Conservation (phyloP, 2,329 filamentous ascomycete genomes). For the Ceratocystis cacaofunesta region DNA sequence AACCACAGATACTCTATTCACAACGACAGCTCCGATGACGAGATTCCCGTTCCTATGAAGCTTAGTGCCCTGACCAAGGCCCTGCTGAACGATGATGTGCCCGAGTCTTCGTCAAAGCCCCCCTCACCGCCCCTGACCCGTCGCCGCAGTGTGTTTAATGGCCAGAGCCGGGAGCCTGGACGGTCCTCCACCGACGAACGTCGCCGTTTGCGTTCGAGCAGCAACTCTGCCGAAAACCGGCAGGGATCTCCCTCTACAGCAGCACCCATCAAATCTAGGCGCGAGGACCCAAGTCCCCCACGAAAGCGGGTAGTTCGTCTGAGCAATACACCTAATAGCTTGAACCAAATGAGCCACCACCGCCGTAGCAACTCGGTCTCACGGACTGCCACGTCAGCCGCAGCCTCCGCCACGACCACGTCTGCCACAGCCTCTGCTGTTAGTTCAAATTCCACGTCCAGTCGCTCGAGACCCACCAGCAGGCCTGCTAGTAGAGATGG, state of each 20-base stretch:
- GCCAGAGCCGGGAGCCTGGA: slow-evolving; percentile 4
- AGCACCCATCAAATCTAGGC: slow-evolving; percentile 30
- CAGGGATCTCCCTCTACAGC: slow-evolving; percentile 25
- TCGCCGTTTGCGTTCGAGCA: slow-evolving; percentile 34
- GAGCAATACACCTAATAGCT: slow-evolving; percentile 35
- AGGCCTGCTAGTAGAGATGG: slow-evolving; percentile 30
- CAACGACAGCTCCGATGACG: slow-evolving; percentile 87
- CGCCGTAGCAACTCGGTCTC: slow-evolving; percentile 39
- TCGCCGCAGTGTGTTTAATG: slow-evolving; percentile 34
- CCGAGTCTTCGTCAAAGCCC: slow-evolving; percentile 31
- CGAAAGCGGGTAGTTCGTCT: slow-evolving; percentile 44
- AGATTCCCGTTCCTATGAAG: slow-evolving; percentile 81
- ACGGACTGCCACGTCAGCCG: slow-evolving; percentile 19
- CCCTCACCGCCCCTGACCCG: slow-evolving; percentile 35
- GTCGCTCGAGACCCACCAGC: slow-evolving; percentile 24
- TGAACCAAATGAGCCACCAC: slow-evolving; percentile 30
- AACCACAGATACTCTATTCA: slow-evolving; percentile 33
- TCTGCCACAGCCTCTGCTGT: slow-evolving; percentile 15
- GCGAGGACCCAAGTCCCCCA: slow-evolving; percentile 36
- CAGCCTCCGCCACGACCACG: slow-evolving; percentile 6
- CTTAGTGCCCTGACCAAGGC: slow-evolving; percentile 87
- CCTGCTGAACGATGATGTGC: slow-evolving; percentile 51
- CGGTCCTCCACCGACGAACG: slow-evolving; percentile 27
- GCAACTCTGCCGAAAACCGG: slow-evolving; percentile 28
- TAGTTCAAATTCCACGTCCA: slow-evolving; percentile 19